Evolutionary conservation across 768 basidiomycete genomes (phyloP).

Genomic region (Lactarius tabidus): DNA sequence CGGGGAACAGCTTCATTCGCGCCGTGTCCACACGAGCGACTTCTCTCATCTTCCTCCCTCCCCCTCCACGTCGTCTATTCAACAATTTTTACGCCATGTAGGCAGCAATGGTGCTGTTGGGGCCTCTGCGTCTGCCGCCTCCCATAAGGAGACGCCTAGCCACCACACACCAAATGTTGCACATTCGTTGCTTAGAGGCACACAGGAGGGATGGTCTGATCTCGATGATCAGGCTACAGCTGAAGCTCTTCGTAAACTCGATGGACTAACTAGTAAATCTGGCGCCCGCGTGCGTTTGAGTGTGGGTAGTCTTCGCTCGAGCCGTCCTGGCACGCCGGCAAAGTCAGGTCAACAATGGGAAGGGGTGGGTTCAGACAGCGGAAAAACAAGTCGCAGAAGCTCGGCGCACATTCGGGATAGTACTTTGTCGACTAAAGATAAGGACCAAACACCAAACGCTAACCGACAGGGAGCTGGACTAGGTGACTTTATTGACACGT

Average conservation of each 20-base stretch:
- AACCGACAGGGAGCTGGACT: constrained; percentile 40
- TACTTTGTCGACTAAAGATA: constrained; percentile 44
- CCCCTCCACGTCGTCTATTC: constrained; percentile 85
- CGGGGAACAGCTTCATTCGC: constrained; percentile 44
- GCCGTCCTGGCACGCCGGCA: constrained; percentile 66
- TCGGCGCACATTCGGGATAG: constrained; percentile 40
- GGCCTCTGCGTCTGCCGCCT: constrained; percentile 36
- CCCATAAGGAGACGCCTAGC: constrained; percentile 38
- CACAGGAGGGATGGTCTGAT: constrained; percentile 86
- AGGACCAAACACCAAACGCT: constrained; percentile 31
- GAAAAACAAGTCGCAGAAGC: constrained; percentile 39
- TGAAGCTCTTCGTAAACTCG: constrained; percentile 88
- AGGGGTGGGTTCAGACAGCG: constrained; percentile 44
- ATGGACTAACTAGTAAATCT: constrained; percentile 72
- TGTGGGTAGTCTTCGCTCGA: constrained; percentile 47
- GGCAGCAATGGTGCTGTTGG: constrained; percentile 39
- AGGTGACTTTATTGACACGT: constrained; percentile 32
- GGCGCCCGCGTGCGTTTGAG: constrained; percentile 74
- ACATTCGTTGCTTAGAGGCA: constrained; percentile 80
- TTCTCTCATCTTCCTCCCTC: constrained; percentile 90
- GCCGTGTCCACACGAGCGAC: constrained; percentile 67
- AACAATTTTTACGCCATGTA: constrained; percentile 68
- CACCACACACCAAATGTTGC: constrained; percentile 65
- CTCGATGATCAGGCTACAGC: constrained; percentile 86
- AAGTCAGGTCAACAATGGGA: constrained; percentile 72